Evolutionary conservation across 176 grass and related monocot species (phyloP), one percentile per base, ranked within the genome.

Genomic region (Saccharum spontaneum): DNA sequence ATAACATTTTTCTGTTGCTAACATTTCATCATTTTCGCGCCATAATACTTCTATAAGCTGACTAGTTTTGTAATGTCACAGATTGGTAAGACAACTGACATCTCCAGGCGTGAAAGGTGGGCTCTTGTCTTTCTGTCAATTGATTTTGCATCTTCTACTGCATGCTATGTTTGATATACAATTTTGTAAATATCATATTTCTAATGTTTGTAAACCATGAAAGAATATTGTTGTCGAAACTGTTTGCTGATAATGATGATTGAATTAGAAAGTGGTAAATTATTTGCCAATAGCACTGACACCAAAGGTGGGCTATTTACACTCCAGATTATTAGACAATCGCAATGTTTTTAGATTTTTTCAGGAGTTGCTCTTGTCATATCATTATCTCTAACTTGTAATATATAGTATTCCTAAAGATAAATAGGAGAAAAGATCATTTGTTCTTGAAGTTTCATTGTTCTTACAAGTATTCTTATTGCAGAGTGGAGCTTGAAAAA

Each of bases 31-130:
- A 69, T 31, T 62, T 78, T 41, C 7, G 6, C 20, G 52, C 22
- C 52, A 57, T 8, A 20, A 13, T 26, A 10, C 4, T 28, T 6
- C 12, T 65, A 13, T 81, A 52, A 69, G 18, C 36, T 84, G 74
- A 89, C 59, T 85, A 46, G 33, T 69, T 33, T 74, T 69, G 17
- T 54, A 80, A 22, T 57, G 16, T 34, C 15, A 55, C 95, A 98
- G 92, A 61, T 91, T 70, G 84, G 73, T 68, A 98, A 69, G 66
- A 88, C 91, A 67, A 76, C 90, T 86, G 95, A 83, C 76, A 89
- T 98, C 22, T 95, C 95, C 67, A 94, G 90, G 85, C 95, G 91
- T 82, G 92, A 98, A 91, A 94, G 95, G 89, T 98, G 34, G 38
- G 87, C 65, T 77, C 20, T 34, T 49, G 44, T 36, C 22, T 38